These are phyloP conservation scores for Tremella mesenterica DNA, from an alignment of 768 basidiomycete species.

Conservation along the genomic window DNA sequence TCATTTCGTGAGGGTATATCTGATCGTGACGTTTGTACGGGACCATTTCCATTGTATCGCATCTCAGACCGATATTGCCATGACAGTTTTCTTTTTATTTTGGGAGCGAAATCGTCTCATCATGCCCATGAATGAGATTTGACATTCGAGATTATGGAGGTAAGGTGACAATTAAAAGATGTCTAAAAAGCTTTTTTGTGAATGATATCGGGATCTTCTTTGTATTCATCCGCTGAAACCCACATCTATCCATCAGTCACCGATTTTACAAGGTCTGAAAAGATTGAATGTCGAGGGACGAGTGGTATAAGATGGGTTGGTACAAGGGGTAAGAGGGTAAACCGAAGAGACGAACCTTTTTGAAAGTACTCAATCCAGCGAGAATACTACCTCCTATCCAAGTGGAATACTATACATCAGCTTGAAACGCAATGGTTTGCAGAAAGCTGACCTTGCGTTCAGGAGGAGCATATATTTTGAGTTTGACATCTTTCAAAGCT, in stretches of 20 bases:
- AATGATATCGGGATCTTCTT: conserved; percentile 97
- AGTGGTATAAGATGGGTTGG: conserved; percentile 12
- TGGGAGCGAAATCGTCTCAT: not conserved
- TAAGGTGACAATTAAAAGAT: not conserved
- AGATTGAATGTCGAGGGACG: too few species aligned
- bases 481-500: conserved; percentile 81
- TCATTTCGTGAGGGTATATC: not conserved
- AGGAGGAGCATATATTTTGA: conserved; percentile 98
- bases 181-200: conserved; percentile 67
- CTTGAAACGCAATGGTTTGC: not conserved
- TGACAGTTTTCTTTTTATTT: too few species aligned
- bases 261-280: not conserved
- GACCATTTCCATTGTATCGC: too few species aligned
- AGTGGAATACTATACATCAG: conserved; percentile 39
- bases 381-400: conserved; percentile 82
- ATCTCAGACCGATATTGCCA: too few species aligned
- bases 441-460: conserved; percentile 62
- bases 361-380: conserved; percentile 92
- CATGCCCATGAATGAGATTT: not conserved
- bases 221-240: conserved; percentile 98
- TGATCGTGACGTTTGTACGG: too few species aligned
- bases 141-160: not conserved
- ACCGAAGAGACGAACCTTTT: conserved; percentile 57
- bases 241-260: conserved; percentile 64
- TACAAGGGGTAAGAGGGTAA: not conserved